Percentiles rank a stretch among this genome's conserved stretches.
Evolutionary conservation across 805 yeast species (phyloP).

Genomic region (Wickerhamiella shivajii): DNA sequence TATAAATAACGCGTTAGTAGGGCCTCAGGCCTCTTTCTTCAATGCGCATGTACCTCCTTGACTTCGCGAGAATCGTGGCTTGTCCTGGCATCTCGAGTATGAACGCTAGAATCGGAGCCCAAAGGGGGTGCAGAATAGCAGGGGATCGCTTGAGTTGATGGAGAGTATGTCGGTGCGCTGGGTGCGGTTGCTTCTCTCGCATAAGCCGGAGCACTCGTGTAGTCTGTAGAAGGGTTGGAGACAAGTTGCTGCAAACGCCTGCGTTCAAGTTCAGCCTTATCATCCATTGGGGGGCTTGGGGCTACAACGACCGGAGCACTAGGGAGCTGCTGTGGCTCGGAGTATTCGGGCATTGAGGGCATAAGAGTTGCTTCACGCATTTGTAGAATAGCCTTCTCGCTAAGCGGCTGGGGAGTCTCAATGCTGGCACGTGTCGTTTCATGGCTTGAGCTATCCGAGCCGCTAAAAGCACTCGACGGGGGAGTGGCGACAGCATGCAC

Average conservation of each 20-base stretch:
- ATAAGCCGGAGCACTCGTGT: slow-evolving; percentile 3
- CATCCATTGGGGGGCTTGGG: too few species aligned
- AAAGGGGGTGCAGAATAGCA: too few species aligned
- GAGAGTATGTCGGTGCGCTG: too few species aligned
- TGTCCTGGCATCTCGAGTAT: too few species aligned
- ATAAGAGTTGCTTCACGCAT: slow-evolving; percentile 4
- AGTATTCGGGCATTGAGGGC: slow-evolving; percentile 5
- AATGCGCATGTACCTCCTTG: too few species aligned
- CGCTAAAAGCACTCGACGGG: slow-evolving; percentile 5
- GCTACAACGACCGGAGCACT: too few species aligned
- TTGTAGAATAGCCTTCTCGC: slow-evolving; percentile 5
- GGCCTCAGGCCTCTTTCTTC: too few species aligned
- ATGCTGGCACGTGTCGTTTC: background rate
- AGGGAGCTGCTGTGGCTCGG: slow-evolving; percentile 1
- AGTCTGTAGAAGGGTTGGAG: slow-evolving; percentile 6
- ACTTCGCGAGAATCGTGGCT: too few species aligned
- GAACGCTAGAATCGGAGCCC: too few species aligned
- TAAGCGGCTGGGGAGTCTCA: background rate
- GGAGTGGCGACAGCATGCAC: slow-evolving; percentile 5
- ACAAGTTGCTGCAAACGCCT: slow-evolving; percentile 4
- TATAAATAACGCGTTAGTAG: too few species aligned
- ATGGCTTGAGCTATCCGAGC: background rate
- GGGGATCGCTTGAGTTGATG: too few species aligned
- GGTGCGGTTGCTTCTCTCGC: too few species aligned
- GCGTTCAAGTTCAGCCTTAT: background rate